These are phyloP conservation scores for Vitis rupestris DNA, from an alignment of 164 flowering plant species.

Conservation along the genomic window DNA sequence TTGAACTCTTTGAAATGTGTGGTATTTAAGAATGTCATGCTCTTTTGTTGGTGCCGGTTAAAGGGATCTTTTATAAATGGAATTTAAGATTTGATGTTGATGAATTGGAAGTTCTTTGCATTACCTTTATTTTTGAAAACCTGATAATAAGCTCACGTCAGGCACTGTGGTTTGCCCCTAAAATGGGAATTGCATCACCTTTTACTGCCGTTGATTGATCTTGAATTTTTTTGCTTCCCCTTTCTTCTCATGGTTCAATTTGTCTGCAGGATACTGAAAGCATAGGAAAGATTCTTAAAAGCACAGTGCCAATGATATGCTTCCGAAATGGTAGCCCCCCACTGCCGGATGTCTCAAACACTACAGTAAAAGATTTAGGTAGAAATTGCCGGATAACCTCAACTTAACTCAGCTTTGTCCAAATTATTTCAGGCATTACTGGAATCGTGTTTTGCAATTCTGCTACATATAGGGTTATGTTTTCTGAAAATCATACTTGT, in stretches of 20 bases:
- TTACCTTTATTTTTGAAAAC: too few relatives aligned
- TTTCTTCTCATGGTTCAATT: slow-evolving; percentile 5
- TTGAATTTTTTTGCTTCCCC: slow-evolving; percentile 1
- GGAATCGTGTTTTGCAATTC: neutral
- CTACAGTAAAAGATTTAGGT: slow-evolving; percentile 47
- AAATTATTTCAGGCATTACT: neutral
- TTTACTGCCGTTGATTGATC: too few relatives aligned
- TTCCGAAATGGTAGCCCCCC: slow-evolving; percentile 85
- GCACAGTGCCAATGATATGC: slow-evolving; percentile 61
- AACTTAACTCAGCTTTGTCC: neutral
- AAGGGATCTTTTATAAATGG: neutral
- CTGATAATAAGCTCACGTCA: too few relatives aligned
- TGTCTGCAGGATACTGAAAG: slow-evolving; percentile 40
- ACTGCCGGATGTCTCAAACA: slow-evolving; percentile 60
- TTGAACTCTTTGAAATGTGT: slow-evolving; percentile 3
- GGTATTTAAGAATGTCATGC: neutral
- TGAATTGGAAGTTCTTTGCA: neutral
- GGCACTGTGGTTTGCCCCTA: too few relatives aligned
- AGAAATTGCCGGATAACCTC: neutral
- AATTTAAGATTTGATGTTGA: neutral
- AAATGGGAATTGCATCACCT: too few relatives aligned
- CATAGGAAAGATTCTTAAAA: slow-evolving; percentile 28
- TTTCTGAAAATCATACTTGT: neutral
- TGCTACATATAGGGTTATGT: neutral
- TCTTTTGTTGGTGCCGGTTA: neutral